Conservation (phyloP, 2,329 filamentous ascomycete species). For the Aspergillus hortae region DNA sequence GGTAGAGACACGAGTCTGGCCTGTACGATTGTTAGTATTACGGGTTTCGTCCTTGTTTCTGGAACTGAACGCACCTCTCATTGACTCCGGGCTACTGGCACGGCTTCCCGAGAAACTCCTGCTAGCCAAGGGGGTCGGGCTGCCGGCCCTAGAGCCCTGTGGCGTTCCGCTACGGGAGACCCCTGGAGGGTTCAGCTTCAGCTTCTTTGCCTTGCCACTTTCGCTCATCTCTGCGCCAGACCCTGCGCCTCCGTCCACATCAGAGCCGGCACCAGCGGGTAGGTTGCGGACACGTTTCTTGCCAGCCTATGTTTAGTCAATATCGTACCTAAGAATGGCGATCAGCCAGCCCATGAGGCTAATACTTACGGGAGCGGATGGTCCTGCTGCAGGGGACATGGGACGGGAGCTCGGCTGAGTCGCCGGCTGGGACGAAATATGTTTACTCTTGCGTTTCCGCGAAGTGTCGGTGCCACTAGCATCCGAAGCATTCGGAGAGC, state of each 20-base stretch:
- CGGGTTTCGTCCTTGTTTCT: neutral
- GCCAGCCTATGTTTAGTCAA: slow-evolving; percentile 36
- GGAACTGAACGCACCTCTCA: slow-evolving; percentile 21
- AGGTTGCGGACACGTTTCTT: slow-evolving; percentile 49
- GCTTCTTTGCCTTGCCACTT: slow-evolving; percentile 44
- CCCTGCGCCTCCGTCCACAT: slow-evolving; percentile 52
- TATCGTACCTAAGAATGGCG: neutral
- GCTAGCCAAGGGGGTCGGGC: slow-evolving; percentile 36
- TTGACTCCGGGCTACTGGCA: slow-evolving; percentile 38
- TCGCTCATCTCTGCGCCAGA: slow-evolving; percentile 47
- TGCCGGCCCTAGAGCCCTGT: slow-evolving; percentile 47
- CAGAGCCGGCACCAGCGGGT: slow-evolving; percentile 42
- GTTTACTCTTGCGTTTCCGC: slow-evolving; percentile 71
- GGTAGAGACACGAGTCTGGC: slow-evolving; percentile 29
- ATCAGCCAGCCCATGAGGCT: neutral
- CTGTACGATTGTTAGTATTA: slow-evolving; percentile 9
- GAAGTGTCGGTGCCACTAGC: slow-evolving; percentile 87
- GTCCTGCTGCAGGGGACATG: slow-evolving; percentile 61
- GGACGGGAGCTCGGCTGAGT: slow-evolving; percentile 52
- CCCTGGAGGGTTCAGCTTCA: slow-evolving; percentile 44
- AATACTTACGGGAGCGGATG: slow-evolving; percentile 46
- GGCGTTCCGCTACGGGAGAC: slow-evolving; percentile 41
- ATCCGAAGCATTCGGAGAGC: slow-evolving; percentile 83
- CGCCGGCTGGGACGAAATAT: slow-evolving; percentile 33
- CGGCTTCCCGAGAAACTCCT: slow-evolving; percentile 32